Evolutionary conservation across 148 eudicot genomes (phyloP).

Genomic region (Selenicereus undatus): DNA sequence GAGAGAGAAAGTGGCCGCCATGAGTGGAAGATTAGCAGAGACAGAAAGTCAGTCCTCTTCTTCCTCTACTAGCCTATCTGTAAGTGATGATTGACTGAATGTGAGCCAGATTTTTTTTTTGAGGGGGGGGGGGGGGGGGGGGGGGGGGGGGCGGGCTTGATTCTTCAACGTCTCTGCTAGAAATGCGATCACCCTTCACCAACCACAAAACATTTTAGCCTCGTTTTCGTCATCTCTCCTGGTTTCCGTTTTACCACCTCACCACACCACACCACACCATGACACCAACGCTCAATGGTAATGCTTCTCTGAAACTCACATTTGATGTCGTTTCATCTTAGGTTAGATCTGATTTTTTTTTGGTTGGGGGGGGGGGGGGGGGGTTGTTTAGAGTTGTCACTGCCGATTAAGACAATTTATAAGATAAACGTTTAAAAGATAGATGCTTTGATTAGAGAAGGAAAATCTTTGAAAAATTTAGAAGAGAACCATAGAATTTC

Average conservation of each 20-base stretch:
- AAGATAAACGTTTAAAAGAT: no score
- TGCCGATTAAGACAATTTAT: no score
- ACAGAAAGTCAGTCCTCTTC: not conserved
- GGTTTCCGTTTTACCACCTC: not conserved
- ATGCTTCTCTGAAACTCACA: no score
- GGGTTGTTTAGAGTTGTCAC: no score
- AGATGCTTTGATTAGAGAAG: no score
- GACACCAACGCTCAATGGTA: no score
- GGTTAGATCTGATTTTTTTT: no score
- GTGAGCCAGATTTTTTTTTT: not conserved
- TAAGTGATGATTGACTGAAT: not conserved
- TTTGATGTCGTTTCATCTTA: no score
- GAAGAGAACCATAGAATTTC: no score
- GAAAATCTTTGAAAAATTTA: no score
- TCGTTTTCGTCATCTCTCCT: not conserved
- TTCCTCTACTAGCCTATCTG: not conserved
- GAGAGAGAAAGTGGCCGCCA: constrained; percentile 33
- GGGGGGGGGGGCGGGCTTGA: not conserved
- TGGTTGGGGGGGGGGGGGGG: no score
- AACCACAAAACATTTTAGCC: not conserved
- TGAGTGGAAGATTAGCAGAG: not conserved
- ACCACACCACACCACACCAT: not conserved
- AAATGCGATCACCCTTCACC: not conserved
- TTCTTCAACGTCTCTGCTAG: not conserved
- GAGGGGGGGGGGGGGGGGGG: not conserved